Base-by-base conservation (phyloP, 805 yeast genomes). In the Lipomyces yamanashiensis region DNA sequence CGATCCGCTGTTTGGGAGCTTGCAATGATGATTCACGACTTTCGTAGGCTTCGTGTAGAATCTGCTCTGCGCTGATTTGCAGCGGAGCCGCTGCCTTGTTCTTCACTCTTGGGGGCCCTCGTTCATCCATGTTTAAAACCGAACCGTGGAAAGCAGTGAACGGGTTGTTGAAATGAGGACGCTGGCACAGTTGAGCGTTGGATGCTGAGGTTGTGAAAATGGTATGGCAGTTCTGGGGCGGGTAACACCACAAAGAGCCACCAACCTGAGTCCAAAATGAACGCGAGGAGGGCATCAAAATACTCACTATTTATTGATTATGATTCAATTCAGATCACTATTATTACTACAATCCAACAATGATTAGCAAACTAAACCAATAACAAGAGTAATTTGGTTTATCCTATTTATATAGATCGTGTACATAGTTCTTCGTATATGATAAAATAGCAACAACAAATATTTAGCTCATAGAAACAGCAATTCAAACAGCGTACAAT, bases 51-150 rank as follows among this genome's bases (percentile, higher is more conserved):
- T 87, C 90, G 41, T 80, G 79, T 58, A 88, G 74, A 53, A 88
- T 82, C 71, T 82, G 84, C 64, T 86, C 88, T 0, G 90, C 87
- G 0, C 91, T 78, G 39, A 88, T 81, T 73, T 87, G 91, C 33
- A 77, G 68, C 67, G 80, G 79, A 1, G 86, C 85, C 1, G 79
- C 78, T 7, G 79, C 76, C 71, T 78, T 77, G 64, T 78, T 79
- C 65, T 74, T 75, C 58, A 76, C 80, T 39, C 68, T 60, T 12
- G 73, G 72, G 13, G 71, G 69, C 17, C 71, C 72, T 41, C 71
- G 54, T 13, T 66, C 55, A 10, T 52, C 72, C 57, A 53, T 53
- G 2, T 7, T 21, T 23, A 17, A 10, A 39, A 6, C 13, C 28
- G n/a, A 43, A n/a, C 10, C 9, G 17, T 15, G n/a, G 5, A 43